Base-by-base conservation (phyloP, 768 basidiomycete genomes). In the Suillus tomentosus region DNA sequence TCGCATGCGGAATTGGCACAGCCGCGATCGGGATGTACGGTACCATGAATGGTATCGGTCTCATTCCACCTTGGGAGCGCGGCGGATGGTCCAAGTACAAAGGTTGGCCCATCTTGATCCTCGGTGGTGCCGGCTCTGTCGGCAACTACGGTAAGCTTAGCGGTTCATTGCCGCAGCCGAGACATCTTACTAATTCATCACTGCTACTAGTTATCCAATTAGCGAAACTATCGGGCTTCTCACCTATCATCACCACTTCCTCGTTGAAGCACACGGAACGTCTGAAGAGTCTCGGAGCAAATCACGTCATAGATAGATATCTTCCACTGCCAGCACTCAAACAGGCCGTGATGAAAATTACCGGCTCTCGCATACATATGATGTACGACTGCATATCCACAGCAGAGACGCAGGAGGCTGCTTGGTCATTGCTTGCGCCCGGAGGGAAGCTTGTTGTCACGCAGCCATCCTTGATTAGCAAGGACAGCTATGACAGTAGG, bases 11-110 rank as follows among this genome's bases (percentile, higher is more conserved):
- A 2, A 66, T 86, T n/a, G 77, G 79, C 9, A 81, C 82, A 22
- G 82, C 84, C 17, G 81, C 80, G 40, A 73, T 80, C n/a, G 85
- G 83, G 2, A 66, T 87, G 22, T 87, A 83, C 70, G 77, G 68
- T 63, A 57, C 71, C 50, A 17, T 74, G 77, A 71, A 79, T 64
- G 82, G 83, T 48, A 71, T 79, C 2, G 80, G 78, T 58, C 74
- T 85, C 60, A 68, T 73, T 60, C 65, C 79, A 10, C 80, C 82
- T 0, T 75, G 80, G 69, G 76, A 76, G 47, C 67, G 73, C 17
- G 74, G 71, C 22, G 77, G 76, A 62, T 68, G 68, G 27, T 79
- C 78, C 47, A 81, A 78, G 51, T 83, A 84, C 66, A 72, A 71
- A 43, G 81, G 76, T 5, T 77, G 77, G 59, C 79, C 84, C 1